Conservation (phyloP, 1,139 yeast genomes). For the Hyphopichia fennica region DNA sequence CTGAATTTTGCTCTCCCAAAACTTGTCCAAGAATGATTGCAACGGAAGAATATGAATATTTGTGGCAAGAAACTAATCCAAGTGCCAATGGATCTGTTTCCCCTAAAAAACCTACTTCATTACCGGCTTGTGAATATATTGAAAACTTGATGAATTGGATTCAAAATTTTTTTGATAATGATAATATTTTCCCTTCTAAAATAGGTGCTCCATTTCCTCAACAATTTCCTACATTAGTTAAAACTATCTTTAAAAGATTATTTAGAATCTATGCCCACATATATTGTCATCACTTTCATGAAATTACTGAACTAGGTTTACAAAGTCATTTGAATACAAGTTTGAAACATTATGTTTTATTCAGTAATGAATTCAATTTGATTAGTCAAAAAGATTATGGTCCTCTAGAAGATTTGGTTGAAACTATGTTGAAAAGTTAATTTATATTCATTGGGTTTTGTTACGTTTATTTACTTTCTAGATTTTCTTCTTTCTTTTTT, state of each 20-base stretch:
- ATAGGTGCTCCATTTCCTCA: slow-evolving; percentile 84
- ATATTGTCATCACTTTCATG: slow-evolving; percentile 96
- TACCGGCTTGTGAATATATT: slow-evolving; percentile 93
- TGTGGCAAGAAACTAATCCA: slow-evolving; percentile 81
- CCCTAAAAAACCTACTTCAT: slow-evolving; percentile 50
- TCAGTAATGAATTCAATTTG: slow-evolving; percentile 79
- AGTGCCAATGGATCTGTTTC: slow-evolving; percentile 49
- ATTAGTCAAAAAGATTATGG: slow-evolving; percentile 83
- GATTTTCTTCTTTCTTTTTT: not conserved
- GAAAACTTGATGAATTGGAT: slow-evolving; percentile 95
- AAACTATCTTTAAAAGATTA: slow-evolving; percentile 83
- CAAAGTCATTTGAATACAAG: slow-evolving; percentile 94
- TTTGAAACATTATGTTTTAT: slow-evolving; percentile 88
- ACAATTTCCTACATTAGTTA: slow-evolving; percentile 68
- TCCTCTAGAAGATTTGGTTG: slow-evolving; percentile 84
- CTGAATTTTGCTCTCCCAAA: slow-evolving; percentile 91
- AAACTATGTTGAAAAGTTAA: slow-evolving; percentile 52
- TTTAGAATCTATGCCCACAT: slow-evolving; percentile 98
- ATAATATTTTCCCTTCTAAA: slow-evolving; percentile 83
- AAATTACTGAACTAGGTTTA: slow-evolving; percentile 84
- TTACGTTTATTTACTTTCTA: not conserved
- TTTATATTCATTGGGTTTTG: not conserved
- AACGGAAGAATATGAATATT: slow-evolving; percentile 91
- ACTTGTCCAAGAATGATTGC: slow-evolving; percentile 97
- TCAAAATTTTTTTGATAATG: slow-evolving; percentile 86